Evolutionary conservation across 345 rosid species (phyloP).

Genomic region (Eucalyptus polybractea): DNA sequence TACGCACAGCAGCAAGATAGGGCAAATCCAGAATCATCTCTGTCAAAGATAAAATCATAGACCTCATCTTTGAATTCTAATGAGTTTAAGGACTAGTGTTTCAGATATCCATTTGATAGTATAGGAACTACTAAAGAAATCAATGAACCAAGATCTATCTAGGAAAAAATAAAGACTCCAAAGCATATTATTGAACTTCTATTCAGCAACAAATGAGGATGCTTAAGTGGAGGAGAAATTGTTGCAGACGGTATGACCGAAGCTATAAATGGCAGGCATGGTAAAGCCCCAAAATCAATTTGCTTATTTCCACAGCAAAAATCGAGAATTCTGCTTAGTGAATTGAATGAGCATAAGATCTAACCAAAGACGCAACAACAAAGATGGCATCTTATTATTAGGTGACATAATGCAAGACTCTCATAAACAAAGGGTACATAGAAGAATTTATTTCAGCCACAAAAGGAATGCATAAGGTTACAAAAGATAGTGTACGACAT

Average conservation of each 20-base stretch:
- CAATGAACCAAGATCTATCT: background rate
- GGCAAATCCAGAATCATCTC: background rate
- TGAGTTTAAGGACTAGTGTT: background rate
- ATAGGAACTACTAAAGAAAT: background rate
- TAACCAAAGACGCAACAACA: fast-evolving
- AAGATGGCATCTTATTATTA: background rate
- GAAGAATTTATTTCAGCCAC: background rate
- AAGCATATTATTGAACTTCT: background rate
- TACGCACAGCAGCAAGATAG: background rate
- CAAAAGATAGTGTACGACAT: background rate
- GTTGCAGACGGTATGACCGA: background rate
- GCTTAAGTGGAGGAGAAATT: background rate
- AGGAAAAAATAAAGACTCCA: background rate
- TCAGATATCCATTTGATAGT: background rate
- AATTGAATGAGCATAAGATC: background rate
- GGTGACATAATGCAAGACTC: background rate
- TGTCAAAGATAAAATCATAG: background rate
- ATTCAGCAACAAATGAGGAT: background rate
- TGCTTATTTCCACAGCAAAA: background rate
- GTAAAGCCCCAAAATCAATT: background rate
- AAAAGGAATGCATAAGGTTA: background rate
- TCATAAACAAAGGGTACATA: background rate
- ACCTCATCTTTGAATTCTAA: background rate
- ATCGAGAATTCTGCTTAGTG: background rate
- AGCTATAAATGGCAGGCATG: background rate